Conservation (phyloP, 2,329 filamentous ascomycete species). For the Coniella lustricola region DNA sequence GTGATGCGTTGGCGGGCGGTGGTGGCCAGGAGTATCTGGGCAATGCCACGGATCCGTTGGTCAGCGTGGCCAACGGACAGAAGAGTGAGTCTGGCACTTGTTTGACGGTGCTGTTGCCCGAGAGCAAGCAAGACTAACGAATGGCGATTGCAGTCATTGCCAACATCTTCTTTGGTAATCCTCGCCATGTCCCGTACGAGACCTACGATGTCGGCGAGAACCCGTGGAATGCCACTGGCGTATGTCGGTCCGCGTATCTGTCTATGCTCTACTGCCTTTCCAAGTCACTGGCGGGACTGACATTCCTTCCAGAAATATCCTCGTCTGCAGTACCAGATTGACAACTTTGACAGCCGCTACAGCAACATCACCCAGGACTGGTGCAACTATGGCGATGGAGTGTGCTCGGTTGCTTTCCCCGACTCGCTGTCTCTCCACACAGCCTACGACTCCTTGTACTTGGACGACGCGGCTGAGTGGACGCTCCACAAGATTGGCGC, state of each 20-base stretch:
- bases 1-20: slow-evolving; percentile 1
- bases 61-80: neutral
- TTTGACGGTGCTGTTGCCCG: too few species aligned
- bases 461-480: neutral
- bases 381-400: slow-evolving; percentile 4
- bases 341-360: neutral
- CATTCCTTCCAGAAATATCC: neutral
- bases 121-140: neutral
- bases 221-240: slow-evolving; percentile 1
- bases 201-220: neutral
- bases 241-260: neutral
- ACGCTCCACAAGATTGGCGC: neutral
- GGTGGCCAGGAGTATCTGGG: slow-evolving; percentile 3
- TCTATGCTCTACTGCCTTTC: too few species aligned
- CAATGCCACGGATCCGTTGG: neutral
- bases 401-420: neutral
- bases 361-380: neutral
- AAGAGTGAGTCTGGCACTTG: neutral
- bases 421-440: neutral
- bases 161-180: slow-evolving; percentile 1
- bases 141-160: neutral
- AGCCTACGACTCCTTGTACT: neutral
- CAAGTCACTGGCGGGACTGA: neutral
- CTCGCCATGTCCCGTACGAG: slow-evolving; percentile 5
- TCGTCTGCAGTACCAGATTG: neutral